phyloP scores from a whole-genome alignment of 306 rosid species.

The Glycine latifolia region DNA sequence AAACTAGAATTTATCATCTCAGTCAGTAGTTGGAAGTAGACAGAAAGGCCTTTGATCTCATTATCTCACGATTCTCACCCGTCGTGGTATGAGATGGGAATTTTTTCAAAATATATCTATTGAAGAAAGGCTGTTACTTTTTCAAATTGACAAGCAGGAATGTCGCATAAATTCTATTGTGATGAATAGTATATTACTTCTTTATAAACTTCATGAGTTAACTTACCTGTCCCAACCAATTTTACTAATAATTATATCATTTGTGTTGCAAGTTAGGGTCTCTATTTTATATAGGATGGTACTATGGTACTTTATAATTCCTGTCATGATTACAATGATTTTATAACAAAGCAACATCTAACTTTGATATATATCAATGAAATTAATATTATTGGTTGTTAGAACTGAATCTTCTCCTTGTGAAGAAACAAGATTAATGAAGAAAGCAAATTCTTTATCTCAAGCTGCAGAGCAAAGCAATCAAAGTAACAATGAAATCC shows the following conservation, averaged over 20 bases:
- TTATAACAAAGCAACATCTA: neutral
- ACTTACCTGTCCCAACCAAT: neutral
- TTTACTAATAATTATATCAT: neutral
- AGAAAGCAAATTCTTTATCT: conserved; percentile 22
- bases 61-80: too few relatives aligned
- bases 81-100: too few relatives aligned
- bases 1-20: neutral
- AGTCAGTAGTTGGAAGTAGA: neutral
- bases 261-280: neutral
- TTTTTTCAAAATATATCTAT: too few relatives aligned
- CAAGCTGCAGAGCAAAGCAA: conserved; percentile 23
- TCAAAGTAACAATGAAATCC: conserved; percentile 25
- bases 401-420: neutral
- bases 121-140: too few relatives aligned
- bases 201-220: neutral
- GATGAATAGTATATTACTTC: neutral
- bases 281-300: neutral
- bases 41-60: too few relatives aligned
- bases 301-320: too few relatives aligned
- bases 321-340: neutral
- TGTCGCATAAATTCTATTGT: neutral
- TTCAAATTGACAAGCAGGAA: neutral
- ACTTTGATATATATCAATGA: too few relatives aligned
- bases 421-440: neutral
- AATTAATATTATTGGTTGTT: too few relatives aligned